Percentiles rank a stretch among this genome's conserved stretches.
phyloP scores from a whole-genome alignment of 2,329 filamentous ascomycete species.

The Intubia oerlemansii region DNA sequence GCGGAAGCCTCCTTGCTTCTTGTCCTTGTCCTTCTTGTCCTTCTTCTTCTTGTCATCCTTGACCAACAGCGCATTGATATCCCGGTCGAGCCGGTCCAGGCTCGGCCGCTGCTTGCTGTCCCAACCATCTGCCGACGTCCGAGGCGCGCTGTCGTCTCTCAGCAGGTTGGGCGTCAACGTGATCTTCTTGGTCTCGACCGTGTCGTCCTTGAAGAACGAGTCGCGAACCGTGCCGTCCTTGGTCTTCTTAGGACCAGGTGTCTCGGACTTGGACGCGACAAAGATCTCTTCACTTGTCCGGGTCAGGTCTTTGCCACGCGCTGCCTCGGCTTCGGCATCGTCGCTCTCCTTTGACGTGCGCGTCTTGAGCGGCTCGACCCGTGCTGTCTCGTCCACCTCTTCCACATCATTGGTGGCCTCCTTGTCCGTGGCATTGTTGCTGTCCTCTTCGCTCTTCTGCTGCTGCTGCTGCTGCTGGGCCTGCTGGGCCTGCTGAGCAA shows the following conservation, averaged over 20 bases:
- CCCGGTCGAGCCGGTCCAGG: slow-evolving; percentile 54
- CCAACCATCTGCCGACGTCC: slow-evolving; percentile 32
- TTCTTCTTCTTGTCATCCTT: slow-evolving; percentile 61
- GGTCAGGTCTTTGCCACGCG: slow-evolving; percentile 9
- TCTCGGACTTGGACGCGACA: slow-evolving; percentile 26
- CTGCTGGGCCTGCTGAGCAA: slow-evolving; percentile 12
- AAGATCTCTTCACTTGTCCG: slow-evolving; percentile 48
- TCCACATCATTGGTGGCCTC: slow-evolving; percentile 15
- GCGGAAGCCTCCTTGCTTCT: slow-evolving; percentile 33
- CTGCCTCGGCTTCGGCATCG: slow-evolving; percentile 13
- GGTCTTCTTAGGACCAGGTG: slow-evolving; percentile 33
- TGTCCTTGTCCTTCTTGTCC: slow-evolving; percentile 51
- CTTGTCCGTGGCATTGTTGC: slow-evolving; percentile 8
- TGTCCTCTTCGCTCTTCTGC: slow-evolving; percentile 9
- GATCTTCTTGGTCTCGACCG: slow-evolving; percentile 89
- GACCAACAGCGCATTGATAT: slow-evolving; percentile 14
- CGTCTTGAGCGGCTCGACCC: slow-evolving; percentile 33
- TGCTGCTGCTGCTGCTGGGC: slow-evolving; percentile 13
- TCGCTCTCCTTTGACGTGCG: slow-evolving; percentile 18
- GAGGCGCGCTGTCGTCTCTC: slow-evolving; percentile 44
- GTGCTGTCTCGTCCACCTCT: slow-evolving; percentile 29
- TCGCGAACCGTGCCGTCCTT: slow-evolving; percentile 76
- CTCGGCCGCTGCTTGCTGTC: slow-evolving; percentile 39
- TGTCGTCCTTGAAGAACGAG: slow-evolving; percentile 95
- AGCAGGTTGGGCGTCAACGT: slow-evolving; percentile 84